phyloP scores from a whole-genome alignment of 1,139 yeast genomes.

The Saccharomyces hybrid region DNA sequence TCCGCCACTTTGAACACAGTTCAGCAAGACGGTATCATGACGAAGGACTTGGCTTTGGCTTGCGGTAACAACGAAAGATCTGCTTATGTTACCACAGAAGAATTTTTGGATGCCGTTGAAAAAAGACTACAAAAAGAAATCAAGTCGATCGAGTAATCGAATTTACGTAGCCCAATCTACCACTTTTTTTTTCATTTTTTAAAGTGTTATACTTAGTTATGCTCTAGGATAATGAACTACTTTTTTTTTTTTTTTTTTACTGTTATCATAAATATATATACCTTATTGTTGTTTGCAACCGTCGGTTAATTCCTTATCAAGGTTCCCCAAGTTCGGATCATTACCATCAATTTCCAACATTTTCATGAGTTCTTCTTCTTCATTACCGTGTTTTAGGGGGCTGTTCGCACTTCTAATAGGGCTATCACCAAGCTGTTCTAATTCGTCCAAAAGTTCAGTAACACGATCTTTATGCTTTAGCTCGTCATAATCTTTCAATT shows the following conservation, averaged over 20 bases:
- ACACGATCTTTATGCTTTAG: slow-evolving; percentile 48
- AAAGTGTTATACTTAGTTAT: not conserved
- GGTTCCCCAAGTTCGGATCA: slow-evolving; percentile 40
- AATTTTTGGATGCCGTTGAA: slow-evolving; percentile 67
- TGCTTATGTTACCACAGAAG: slow-evolving; percentile 66
- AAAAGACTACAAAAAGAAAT: slow-evolving; percentile 32
- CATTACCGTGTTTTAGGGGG: slow-evolving; percentile 38
- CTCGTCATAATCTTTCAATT: slow-evolving; percentile 47
- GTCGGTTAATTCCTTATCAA: slow-evolving; percentile 34
- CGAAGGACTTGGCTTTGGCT: slow-evolving; percentile 74
- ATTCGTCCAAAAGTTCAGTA: slow-evolving; percentile 52
- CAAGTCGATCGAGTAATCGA: slow-evolving; percentile 17
- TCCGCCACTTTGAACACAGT: slow-evolving; percentile 66
- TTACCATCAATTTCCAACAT: slow-evolving; percentile 29
- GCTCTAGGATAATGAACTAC: not conserved
- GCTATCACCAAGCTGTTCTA: slow-evolving; percentile 83
- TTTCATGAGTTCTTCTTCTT: slow-evolving; percentile 20
- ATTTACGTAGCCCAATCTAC: not conserved
- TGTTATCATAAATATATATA: not conserved
- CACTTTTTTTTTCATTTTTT: not conserved
- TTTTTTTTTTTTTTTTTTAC: not conserved
- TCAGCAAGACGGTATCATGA: slow-evolving; percentile 67
- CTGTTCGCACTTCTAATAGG: slow-evolving; percentile 41
- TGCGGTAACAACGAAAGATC: slow-evolving; percentile 59
- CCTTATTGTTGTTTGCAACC: slow-evolving; percentile 32